A percentile compares a stretch with the other conserved stretches of the same genome.
Evolutionary conservation across 352 stramenopile species (phyloP).

Genomic region (Phytophthora megakarya): DNA sequence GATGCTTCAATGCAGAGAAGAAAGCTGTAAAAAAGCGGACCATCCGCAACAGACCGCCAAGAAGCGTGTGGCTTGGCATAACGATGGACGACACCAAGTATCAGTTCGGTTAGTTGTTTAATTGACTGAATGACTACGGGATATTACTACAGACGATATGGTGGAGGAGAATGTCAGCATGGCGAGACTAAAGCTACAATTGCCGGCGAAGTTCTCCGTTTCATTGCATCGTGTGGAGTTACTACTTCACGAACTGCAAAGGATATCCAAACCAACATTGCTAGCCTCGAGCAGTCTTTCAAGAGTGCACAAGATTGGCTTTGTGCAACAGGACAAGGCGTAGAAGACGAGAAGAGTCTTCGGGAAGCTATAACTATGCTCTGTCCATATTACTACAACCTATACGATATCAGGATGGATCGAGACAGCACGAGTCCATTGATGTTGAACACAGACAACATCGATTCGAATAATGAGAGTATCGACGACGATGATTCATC

Average conservation of each 20-base stretch:
- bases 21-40: too few species aligned
- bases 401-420: too few species aligned
- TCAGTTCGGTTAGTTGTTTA: slow-evolving; percentile 27
- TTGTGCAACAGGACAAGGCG: slow-evolving; percentile 21
- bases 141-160: slow-evolving; percentile 24
- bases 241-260: slow-evolving; percentile 19
- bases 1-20: too few species aligned
- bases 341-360: slow-evolving; percentile 9
- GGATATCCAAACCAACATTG: slow-evolving; percentile 25
- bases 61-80: too few species aligned
- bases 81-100: not conserved
- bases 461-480: too few species aligned
- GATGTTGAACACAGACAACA: too few species aligned
- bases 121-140: slow-evolving; percentile 29
- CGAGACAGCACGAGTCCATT: too few species aligned
- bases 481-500: too few species aligned
- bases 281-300: slow-evolving; percentile 16
- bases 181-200: slow-evolving; percentile 19
- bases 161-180: slow-evolving; percentile 22
- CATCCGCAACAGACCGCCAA: too few species aligned
- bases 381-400: too few species aligned
- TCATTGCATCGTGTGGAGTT: slow-evolving; percentile 9
- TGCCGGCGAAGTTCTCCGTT: slow-evolving; percentile 15
- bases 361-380: too few species aligned
- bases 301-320: slow-evolving; percentile 21